Evolutionary conservation across 805 yeast species (phyloP).

Genomic region (Cyberlindnera subsufficiens): DNA sequence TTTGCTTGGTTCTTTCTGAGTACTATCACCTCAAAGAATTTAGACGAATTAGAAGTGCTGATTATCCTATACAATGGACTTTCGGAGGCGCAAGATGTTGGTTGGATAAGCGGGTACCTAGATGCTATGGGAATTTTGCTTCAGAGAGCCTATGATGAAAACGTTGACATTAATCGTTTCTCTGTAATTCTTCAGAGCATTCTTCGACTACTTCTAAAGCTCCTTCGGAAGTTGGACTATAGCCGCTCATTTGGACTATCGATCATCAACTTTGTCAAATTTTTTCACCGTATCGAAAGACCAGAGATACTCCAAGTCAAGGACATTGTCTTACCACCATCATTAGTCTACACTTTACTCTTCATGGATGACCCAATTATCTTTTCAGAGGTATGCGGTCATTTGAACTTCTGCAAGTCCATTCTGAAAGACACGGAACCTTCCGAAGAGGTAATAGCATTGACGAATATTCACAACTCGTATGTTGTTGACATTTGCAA

Average conservation of each 20-base stretch:
- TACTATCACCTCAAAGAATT: background rate
- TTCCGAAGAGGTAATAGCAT: slow-evolving; percentile 17
- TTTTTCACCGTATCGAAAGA: slow-evolving; percentile 17
- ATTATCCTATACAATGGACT: slow-evolving; percentile 2
- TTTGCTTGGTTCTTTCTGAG: slow-evolving; percentile 10
- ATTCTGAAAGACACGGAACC: slow-evolving; percentile 10
- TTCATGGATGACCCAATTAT: slow-evolving; percentile 39
- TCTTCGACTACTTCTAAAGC: background rate
- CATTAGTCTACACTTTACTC: slow-evolving; percentile 31
- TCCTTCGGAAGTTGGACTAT: background rate
- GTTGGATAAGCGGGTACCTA: slow-evolving; percentile 10
- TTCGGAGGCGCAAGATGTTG: background rate
- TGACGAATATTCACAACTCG: slow-evolving; percentile 36
- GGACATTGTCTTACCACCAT: slow-evolving; percentile 33
- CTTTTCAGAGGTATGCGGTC: slow-evolving; percentile 41
- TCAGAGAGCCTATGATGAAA: background rate
- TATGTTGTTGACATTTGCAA: slow-evolving; percentile 53
- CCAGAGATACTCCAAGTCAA: slow-evolving; percentile 13
- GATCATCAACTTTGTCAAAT: slow-evolving; percentile 5
- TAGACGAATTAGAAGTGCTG: slow-evolving; percentile 3
- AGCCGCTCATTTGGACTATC: slow-evolving; percentile 8
- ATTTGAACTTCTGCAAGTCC: slow-evolving; percentile 31
- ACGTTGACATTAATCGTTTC: background rate
- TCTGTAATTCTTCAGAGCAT: background rate
- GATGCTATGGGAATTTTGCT: slow-evolving; percentile 2